Conservation (phyloP, 1,284 basidiomycete species). For the Stygiomarasmius scandens region DNA sequence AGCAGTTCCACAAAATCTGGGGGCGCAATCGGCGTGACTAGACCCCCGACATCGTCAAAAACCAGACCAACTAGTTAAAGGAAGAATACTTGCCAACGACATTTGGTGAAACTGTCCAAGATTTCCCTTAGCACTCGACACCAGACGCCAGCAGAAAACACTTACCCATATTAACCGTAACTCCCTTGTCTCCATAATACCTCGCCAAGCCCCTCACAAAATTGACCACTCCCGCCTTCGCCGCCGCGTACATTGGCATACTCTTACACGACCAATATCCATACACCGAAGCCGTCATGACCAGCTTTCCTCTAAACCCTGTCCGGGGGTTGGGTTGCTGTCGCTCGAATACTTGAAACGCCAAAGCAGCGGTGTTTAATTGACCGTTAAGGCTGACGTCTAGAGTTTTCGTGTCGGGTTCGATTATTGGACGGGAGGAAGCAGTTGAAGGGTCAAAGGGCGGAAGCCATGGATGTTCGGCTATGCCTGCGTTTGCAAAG, state of each 20-base stretch:
- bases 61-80: not conserved
- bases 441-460: conserved; percentile 19
- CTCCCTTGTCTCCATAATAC: conserved; percentile 13
- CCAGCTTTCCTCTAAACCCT: conserved; percentile 25
- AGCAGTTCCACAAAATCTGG: conserved; percentile 16
- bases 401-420: conserved; percentile 17
- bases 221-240: conserved; percentile 22
- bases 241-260: conserved; percentile 23
- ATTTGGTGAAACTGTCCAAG: too few species aligned
- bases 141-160: too few species aligned
- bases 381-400: conserved; percentile 21
- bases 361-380: conserved; percentile 23
- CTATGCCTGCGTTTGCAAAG: conserved; percentile 24
- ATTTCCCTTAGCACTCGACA: too few species aligned
- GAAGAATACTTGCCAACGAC: too few species aligned
- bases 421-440: conserved; percentile 16
- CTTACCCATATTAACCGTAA: not conserved
- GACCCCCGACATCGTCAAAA: not conserved
- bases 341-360: conserved; percentile 24
- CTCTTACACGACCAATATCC: conserved; percentile 17
- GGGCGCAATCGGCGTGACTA: conserved; percentile 21
- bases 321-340: conserved; percentile 18
- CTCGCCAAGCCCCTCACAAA: conserved; percentile 21
- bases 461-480: conserved; percentile 22
- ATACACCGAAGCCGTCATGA: conserved; percentile 22